These are phyloP conservation scores for Rehmannia glutinosa DNA, from an alignment of 257 asterid species.

Conservation along the genomic window DNA sequence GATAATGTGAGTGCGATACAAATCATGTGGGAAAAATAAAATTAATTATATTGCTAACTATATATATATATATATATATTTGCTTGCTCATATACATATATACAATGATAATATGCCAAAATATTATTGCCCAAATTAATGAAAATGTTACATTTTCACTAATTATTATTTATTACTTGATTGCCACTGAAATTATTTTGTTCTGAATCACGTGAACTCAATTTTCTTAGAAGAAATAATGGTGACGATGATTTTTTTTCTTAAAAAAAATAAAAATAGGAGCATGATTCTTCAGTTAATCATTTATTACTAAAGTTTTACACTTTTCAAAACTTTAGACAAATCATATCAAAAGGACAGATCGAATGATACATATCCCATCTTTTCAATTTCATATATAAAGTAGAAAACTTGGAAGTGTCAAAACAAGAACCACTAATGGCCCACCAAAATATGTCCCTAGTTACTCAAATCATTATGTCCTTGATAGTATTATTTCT, in stretches of 20 bases:
- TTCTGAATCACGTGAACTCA: background rate
- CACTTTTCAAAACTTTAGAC: background rate
- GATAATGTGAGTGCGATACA: no score
- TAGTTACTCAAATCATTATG: slow-evolving; percentile 10
- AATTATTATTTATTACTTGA: background rate
- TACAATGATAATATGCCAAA: no score
- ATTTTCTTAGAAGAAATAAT: background rate
- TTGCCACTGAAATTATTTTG: background rate
- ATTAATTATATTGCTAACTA: no score
- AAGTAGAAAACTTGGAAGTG: slow-evolving; percentile 6
- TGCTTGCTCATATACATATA: no score
- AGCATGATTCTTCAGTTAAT: background rate
- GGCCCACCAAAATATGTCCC: slow-evolving; percentile 12
- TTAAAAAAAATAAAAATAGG: background rate
- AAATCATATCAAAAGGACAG: slow-evolving; percentile 17
- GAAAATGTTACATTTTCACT: no score
- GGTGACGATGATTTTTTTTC: background rate
- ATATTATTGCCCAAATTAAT: no score
- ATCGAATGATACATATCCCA: slow-evolving; percentile 3
- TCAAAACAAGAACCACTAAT: slow-evolving; percentile 5
- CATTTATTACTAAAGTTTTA: background rate
- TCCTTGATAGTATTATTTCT: background rate
- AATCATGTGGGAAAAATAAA: no score
- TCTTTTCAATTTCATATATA: background rate
- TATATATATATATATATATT: no score